Percentiles rank a stretch among this genome's conserved stretches.
phyloP scores from a whole-genome alignment of 2,329 filamentous ascomycete species.

The Pyricularia grisea region DNA sequence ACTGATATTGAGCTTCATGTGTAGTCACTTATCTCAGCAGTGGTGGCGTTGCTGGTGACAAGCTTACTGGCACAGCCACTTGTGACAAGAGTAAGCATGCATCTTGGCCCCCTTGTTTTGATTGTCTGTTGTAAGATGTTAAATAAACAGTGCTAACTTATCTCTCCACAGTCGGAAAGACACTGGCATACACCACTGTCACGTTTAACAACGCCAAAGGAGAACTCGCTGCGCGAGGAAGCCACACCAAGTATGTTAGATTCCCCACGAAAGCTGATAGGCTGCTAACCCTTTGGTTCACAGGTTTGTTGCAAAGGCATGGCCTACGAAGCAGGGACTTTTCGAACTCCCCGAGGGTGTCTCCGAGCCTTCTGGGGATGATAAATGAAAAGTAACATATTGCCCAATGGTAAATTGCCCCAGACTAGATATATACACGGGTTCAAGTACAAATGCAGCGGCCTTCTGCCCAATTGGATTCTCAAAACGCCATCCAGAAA shows the following conservation, averaged over 20 bases:
- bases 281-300: not conserved
- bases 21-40: constrained; percentile 54
- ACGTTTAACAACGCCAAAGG: constrained; percentile 50
- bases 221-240: constrained; percentile 51
- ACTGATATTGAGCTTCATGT: not conserved
- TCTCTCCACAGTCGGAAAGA: constrained; percentile 45
- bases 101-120: not conserved
- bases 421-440: not conserved
- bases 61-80: constrained; percentile 43
- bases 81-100: constrained; percentile 49
- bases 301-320: constrained; percentile 17
- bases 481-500: not conserved
- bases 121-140: no score
- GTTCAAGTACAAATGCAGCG: not conserved
- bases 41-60: constrained; percentile 48
- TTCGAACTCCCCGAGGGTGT: constrained; percentile 4
- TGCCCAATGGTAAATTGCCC: not conserved
- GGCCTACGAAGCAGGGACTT: constrained; percentile 7
- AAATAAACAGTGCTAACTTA: constrained; percentile 6
- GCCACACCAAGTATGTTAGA: constrained; percentile 51
- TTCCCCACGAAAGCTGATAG: not conserved
- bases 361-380: not conserved
- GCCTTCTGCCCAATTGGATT: not conserved
- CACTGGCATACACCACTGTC: constrained; percentile 50
- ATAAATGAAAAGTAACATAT: not conserved